Evolutionary conservation across 257 asterid genomes (phyloP).

Genomic region (Salvia miltiorrhiza): DNA sequence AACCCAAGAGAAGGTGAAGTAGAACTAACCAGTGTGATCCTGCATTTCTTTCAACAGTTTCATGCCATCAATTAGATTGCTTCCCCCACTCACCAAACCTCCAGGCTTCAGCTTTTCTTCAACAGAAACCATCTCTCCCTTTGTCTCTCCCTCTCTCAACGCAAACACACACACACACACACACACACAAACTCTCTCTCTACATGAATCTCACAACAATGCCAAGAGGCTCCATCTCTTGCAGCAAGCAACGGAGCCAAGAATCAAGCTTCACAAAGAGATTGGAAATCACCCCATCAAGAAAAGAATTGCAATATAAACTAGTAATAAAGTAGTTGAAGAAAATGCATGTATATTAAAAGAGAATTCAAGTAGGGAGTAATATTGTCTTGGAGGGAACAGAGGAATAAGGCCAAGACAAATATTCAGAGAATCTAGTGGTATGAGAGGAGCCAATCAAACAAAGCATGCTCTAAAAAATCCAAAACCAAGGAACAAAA

Average conservation of each 20-base stretch:
- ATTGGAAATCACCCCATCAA: conserved; percentile 20
- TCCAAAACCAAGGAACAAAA: conserved; percentile 83
- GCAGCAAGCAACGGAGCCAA: conserved; percentile 8
- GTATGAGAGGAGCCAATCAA: conserved; percentile 56
- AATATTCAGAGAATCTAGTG: conserved; percentile 54
- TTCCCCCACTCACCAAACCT: conserved; percentile 51
- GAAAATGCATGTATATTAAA: conserved; percentile 9
- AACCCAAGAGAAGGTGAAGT: conserved; percentile 21
- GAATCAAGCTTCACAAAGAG: conserved; percentile 15
- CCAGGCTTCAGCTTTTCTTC: conserved; percentile 59
- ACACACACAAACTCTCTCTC: neutral
- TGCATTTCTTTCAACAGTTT: conserved; percentile 86
- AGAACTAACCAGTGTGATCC: conserved; percentile 62
- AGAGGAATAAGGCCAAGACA: conserved; percentile 35
- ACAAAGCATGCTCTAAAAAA: conserved; percentile 63
- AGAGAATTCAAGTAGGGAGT: neutral
- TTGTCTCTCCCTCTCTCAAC: neutral
- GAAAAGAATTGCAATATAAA: neutral
- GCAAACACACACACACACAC: neutral
- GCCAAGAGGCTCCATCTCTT: conserved; percentile 34
- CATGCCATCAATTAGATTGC: conserved; percentile 70
- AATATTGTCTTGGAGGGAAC: conserved; percentile 18
- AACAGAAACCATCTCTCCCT: conserved; percentile 44
- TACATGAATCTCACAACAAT: conserved; percentile 25
- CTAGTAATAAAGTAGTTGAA: conserved; percentile 6